Base-by-base conservation (phyloP, 495 filamentous ascomycete species). In the Daldinia vernicosa region DNA sequence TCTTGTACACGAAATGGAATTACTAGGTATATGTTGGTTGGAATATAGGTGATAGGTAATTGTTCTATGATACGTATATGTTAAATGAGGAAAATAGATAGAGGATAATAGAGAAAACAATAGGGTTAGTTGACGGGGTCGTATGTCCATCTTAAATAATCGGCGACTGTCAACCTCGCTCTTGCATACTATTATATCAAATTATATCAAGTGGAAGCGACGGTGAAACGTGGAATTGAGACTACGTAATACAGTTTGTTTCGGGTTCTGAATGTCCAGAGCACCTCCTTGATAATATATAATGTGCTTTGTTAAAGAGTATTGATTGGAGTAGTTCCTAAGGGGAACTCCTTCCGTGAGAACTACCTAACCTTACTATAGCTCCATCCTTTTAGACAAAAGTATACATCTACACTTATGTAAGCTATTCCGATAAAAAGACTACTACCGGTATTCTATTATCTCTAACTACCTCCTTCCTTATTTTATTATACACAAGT, bases 1-100 rank as follows among this genome's bases (percentile, higher is more conserved):
- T 37, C 5, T 22, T 63, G 4, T 60, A 35, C 22, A 54, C 8
- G 28, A 51, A 47, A 67, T 71, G 53, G 47, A 55, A 70, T 52
- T 61, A 17, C 30, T 63, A 63, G 47, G 11, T 14, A 50, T 64
- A 54, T 56, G 35, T 32, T 19, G 40, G 50, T 26, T 47, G 9
- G 15, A 27, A 33, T 14, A 58, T 19, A 14, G n/a, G 59, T 43
- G 43, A 54, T 19, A 39, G n/a, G 24, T 12, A 58, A n/a, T 24
- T 14, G 53, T 63, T 60, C 24, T 26, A 5, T 35, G 37, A 22
- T 57, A 39, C 37, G 24, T 35, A 22, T 27, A 33, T 52, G 35
- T 32, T 19, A n/a, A 22, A 30, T 60, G 15, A 40, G 32, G 50
- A 61, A 47, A 30, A 62, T 19, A 6, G 12, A 62, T 19, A 6